Evolutionary conservation across 257 asterid genomes (phyloP).

Genomic region (Penstemon barbatus): DNA sequence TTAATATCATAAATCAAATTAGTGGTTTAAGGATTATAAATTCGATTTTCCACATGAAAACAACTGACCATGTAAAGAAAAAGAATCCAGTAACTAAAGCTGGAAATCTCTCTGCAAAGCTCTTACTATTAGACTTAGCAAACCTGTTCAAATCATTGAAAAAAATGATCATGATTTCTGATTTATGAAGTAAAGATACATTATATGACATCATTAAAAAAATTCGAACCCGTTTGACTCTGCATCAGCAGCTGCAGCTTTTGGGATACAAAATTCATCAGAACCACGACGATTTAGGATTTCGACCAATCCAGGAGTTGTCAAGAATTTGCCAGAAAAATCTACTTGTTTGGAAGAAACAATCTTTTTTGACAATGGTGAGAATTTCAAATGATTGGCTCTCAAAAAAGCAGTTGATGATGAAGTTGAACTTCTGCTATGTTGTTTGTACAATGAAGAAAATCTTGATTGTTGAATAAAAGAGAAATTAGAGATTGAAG

Average conservation of each 20-base stretch:
- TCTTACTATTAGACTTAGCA: constrained; percentile 36
- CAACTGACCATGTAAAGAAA: constrained; percentile 56
- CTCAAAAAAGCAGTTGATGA: constrained; percentile 19
- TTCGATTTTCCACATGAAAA: background rate
- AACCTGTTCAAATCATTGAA: constrained; percentile 29
- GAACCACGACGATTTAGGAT: constrained; percentile 30
- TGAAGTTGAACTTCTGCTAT: constrained; percentile 11
- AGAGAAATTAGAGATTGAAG: constrained; percentile 38
- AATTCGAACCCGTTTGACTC: constrained; percentile 42
- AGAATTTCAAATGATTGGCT: constrained; percentile 24
- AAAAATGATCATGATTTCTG: background rate
- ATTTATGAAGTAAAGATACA: background rate
- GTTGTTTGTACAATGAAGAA: constrained; percentile 24
- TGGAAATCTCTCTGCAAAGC: constrained; percentile 52
- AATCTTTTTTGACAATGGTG: constrained; percentile 28
- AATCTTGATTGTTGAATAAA: constrained; percentile 37
- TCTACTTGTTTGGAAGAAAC: constrained; percentile 5
- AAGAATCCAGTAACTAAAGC: constrained; percentile 69
- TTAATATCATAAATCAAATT: constrained; percentile 13
- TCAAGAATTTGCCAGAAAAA: constrained; percentile 34
- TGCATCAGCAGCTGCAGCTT: constrained; percentile 59
- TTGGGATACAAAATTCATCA: constrained; percentile 26
- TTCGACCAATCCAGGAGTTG: constrained; percentile 21
- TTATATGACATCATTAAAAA: background rate
- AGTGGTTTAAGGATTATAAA: background rate